These are phyloP conservation scores for Cutaneotrichosporon sp. DNA, from an alignment of 1,284 basidiomycete genomes.

Conservation along the genomic window DNA sequence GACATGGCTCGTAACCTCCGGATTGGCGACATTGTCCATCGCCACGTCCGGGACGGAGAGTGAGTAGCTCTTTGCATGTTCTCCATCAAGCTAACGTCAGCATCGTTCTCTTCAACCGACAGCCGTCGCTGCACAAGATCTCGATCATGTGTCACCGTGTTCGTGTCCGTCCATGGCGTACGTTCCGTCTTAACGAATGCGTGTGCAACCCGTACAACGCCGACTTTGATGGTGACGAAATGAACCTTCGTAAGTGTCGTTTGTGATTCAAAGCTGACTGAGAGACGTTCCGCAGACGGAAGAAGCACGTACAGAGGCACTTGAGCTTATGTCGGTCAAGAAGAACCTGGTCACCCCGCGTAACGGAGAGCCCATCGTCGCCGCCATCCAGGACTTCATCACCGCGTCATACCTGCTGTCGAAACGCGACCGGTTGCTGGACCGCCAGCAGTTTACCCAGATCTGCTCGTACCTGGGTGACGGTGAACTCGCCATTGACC, in stretches of 20 bases:
- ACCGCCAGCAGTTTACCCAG: constrained; percentile 91
- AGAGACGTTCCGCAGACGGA: constrained; percentile 97
- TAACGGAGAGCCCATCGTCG: constrained; percentile 97
- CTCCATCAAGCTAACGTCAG: constrained; percentile 28
- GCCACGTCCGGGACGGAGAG: constrained; percentile 91
- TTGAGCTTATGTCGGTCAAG: constrained; percentile 97
- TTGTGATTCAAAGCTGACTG: constrained; percentile 3
- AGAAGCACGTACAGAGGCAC: constrained; percentile 94
- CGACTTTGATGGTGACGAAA: constrained; percentile 99
- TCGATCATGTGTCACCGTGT: constrained; percentile 99
- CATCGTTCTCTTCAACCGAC: constrained; percentile 96
- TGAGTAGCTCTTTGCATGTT: constrained; percentile 34
- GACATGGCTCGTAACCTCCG: constrained; percentile 39
- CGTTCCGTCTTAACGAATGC: constrained; percentile 97
- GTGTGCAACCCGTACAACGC: constrained; percentile 99
- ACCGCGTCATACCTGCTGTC: constrained; percentile 95
- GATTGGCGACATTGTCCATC: constrained; percentile 47
- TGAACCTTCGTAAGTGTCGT: constrained; percentile 82
- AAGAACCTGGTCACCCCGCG: constrained; percentile 95
- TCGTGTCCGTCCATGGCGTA: constrained; percentile 87
- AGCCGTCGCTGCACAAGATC: constrained; percentile 95
- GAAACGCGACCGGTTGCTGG: constrained; percentile 85
- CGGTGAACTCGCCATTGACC: constrained; percentile 84
- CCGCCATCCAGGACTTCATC: constrained; percentile 98
- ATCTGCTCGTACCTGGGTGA: constrained; percentile 94